Conservation (phyloP, 345 rosid genomes). For the Euphorbia peplus region DNA sequence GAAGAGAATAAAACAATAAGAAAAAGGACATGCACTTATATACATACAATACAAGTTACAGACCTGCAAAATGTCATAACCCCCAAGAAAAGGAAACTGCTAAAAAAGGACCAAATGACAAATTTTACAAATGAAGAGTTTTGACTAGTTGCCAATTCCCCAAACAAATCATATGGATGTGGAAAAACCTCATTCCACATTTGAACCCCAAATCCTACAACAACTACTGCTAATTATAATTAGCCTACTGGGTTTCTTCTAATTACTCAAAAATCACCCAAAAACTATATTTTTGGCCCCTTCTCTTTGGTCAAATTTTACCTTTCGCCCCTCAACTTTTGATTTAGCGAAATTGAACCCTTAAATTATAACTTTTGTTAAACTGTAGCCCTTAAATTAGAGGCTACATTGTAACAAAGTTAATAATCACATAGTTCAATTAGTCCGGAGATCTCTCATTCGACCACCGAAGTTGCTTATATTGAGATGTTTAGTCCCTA, state of each 20-base stretch:
- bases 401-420: too few species aligned
- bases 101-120: neutral
- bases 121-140: slow-evolving; percentile 1
- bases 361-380: too few species aligned
- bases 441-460: too few species aligned
- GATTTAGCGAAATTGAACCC: neutral
- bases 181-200: slow-evolving; percentile 5
- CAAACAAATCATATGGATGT: neutral
- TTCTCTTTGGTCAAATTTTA: neutral
- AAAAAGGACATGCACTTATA: neutral
- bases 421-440: too few species aligned
- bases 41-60: neutral
- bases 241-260: neutral
- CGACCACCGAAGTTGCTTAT: too few species aligned
- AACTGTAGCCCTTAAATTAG: too few species aligned
- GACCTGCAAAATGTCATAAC: neutral
- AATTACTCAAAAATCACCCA: slow-evolving; percentile 1
- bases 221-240: neutral
- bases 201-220: slow-evolving; percentile 6
- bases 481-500: too few species aligned
- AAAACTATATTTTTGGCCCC: neutral
- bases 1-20: neutral
- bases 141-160: neutral
- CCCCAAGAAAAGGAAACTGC: neutral
- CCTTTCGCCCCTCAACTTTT: neutral